These are phyloP conservation scores for Monosporascus sp. DNA, from an alignment of 2,329 filamentous ascomycete species.

Conservation along the genomic window DNA sequence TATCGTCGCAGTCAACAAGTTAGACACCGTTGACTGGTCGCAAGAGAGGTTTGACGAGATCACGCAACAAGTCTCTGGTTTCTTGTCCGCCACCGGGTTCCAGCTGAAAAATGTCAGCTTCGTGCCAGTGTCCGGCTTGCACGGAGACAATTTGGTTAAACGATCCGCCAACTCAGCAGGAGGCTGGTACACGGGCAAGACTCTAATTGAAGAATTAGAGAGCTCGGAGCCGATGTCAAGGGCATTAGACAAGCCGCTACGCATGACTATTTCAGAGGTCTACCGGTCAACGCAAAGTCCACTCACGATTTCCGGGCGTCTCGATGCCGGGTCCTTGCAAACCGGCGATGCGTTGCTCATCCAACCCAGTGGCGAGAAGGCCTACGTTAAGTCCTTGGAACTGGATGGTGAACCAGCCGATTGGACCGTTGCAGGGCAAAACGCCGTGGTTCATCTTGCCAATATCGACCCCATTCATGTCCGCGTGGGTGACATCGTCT, in stretches of 20 bases:
- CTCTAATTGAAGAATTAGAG: constrained; percentile 80
- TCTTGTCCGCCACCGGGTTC: constrained; percentile 79
- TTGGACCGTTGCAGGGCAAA: constrained; percentile 92
- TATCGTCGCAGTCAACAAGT: constrained; percentile 91
- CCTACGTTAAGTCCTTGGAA: constrained; percentile 75
- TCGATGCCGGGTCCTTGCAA: constrained; percentile 81
- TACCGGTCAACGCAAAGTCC: constrained; percentile 79
- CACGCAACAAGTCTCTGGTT: constrained; percentile 72
- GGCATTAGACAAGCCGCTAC: constrained; percentile 71
- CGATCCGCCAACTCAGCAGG: constrained; percentile 50
- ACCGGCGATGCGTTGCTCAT: constrained; percentile 74
- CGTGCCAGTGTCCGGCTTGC: constrained; percentile 83
- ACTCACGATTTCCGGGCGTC: constrained; percentile 76
- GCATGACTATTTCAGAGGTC: constrained; percentile 83
- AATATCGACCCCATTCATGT: constrained; percentile 84
- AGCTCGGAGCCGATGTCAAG: constrained; percentile 68
- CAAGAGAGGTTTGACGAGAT: constrained; percentile 81
- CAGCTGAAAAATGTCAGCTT: constrained; percentile 76
- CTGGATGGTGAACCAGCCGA: constrained; percentile 68
- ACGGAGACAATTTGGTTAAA: constrained; percentile 77
- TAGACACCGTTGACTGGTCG: constrained; percentile 83
- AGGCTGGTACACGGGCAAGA: constrained; percentile 76
- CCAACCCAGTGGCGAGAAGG: constrained; percentile 76
- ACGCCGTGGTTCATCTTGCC: constrained; percentile 74
- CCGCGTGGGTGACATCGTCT: constrained; percentile 81